These are phyloP conservation scores for Xylaria intraflava DNA, from an alignment of 495 filamentous ascomycete species.

Conservation along the genomic window DNA sequence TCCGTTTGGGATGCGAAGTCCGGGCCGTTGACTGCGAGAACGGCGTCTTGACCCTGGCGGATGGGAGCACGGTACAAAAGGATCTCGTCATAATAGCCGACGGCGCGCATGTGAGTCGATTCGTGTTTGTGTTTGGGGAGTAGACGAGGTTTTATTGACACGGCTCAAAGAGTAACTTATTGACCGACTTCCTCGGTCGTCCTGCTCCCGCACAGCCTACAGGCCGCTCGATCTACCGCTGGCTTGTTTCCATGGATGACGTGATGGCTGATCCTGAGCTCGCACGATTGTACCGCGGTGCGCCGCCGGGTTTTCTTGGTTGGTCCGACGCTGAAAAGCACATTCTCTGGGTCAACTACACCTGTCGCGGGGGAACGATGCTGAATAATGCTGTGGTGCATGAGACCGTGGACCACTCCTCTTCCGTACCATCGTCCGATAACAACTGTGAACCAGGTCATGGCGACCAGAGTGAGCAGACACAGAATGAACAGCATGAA, in stretches of 20 bases:
- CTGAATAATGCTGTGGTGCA: slow-evolving; percentile 29
- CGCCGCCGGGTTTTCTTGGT: slow-evolving; percentile 23
- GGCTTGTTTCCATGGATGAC: slow-evolving; percentile 36
- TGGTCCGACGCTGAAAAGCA: slow-evolving; percentile 23
- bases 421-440: not conserved
- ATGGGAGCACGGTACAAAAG: slow-evolving; percentile 10
- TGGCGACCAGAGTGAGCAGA: not conserved
- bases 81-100: slow-evolving; percentile 28
- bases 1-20: slow-evolving; percentile 25
- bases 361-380: slow-evolving; percentile 32
- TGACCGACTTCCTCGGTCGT: slow-evolving; percentile 18
- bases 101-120: slow-evolving; percentile 23
- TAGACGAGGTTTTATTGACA: not conserved
- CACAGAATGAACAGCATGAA: not conserved
- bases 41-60: slow-evolving; percentile 14
- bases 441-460: not conserved
- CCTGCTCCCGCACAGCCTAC: slow-evolving; percentile 13
- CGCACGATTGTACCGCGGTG: slow-evolving; percentile 1
- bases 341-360: slow-evolving; percentile 37
- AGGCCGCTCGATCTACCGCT: slow-evolving; percentile 40
- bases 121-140: not conserved
- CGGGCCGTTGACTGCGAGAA: slow-evolving; percentile 19
- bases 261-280: slow-evolving; percentile 30
- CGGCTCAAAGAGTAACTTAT: slow-evolving; percentile 25
- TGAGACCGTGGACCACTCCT: slow-evolving; percentile 9